Evolutionary conservation across 2,329 filamentous ascomycete genomes (phyloP), one percentile per base, ranked within the genome.

Genomic region (Clarireedia homoeocarpa): DNA sequence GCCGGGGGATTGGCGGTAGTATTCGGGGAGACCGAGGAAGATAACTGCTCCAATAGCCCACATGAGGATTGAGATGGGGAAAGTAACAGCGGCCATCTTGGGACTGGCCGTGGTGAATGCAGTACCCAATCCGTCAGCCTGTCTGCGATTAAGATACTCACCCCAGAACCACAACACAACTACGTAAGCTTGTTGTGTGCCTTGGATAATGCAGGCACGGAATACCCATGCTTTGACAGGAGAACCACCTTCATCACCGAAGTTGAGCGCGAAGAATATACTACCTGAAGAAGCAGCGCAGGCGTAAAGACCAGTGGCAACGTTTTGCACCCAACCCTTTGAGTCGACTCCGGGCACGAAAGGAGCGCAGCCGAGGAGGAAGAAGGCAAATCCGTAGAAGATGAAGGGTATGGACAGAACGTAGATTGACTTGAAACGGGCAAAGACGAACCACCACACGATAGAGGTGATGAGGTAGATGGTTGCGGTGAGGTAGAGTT

Each of bases 121-220:
- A 47, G 84, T 6, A 12, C 53, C 57, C 6, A 53, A 36, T 34
- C 57, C 57, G 36, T 42, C 54, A 9, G 45, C 40, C 17, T 49
- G 48, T 24, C 55, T 42, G 30, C 38, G 56, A 27, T 50, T 55
- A 6, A 59, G 72, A 57, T 77, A 73, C 6, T 76, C 76, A 30
- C 83, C 84, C 84, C 84, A 86, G 66, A 81, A 85, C 83, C 83
- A 87, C 12, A 87, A 74, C 6, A 76, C 79, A 24, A 82, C 77
- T 51, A 84, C 76, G 67, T 86, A 87, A 59, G 83, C 73, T 65
- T 86, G 83, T 64, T 86, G 83, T 6, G 82, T 83, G 44, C 84
- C 84, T 66, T 86, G 82, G 51, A 87, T 84, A 12, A 82, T 68
- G 63, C 82, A 83, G 15, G 84, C 84, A 56, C 84, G 77, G 70